Percentiles rank a stretch among this genome's conserved stretches.
Conservation (phyloP, 78 protist genomes). For the slime mould (Dictyostelium discoideum) region DNA sequence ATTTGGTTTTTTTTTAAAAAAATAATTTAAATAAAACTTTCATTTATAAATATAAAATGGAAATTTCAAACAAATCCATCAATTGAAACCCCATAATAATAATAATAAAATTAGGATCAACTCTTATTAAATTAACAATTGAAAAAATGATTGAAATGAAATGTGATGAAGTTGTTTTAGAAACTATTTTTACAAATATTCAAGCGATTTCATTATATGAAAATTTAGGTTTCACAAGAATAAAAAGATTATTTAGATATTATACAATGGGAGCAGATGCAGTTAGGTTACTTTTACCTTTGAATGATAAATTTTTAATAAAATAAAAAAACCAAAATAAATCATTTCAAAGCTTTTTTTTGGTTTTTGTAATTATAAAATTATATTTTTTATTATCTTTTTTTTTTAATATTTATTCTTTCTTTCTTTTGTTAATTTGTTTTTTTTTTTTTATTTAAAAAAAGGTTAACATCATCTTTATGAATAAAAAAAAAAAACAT, state of each 20-base stretch:
- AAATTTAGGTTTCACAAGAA: conserved; percentile 89
- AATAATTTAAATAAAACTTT: too few relatives aligned
- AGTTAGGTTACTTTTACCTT: conserved; percentile 50
- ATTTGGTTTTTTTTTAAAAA: too few relatives aligned
- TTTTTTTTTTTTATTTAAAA: background rate
- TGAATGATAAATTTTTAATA: conserved; percentile 47
- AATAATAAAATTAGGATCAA: conserved; percentile 8
- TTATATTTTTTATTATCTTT: background rate
- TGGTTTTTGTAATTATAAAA: background rate
- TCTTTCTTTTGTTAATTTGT: background rate
- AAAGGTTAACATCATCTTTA: background rate
- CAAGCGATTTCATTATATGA: conserved; percentile 92
- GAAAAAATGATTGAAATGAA: conserved; percentile 65
- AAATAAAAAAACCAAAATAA: background rate
- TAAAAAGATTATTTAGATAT: conserved; percentile 90
- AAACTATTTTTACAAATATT: conserved; percentile 86
- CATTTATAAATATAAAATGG: too few relatives aligned
- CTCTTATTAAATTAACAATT: conserved; percentile 39
- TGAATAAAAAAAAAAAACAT: background rate
- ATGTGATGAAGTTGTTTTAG: conserved; percentile 90
- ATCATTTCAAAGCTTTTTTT: too few relatives aligned
- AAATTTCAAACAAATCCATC: too few relatives aligned
- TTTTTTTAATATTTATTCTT: background rate
- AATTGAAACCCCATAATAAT: too few relatives aligned
- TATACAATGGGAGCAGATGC: conserved; percentile 85